Base-by-base conservation (phyloP, 1,284 basidiomycete genomes). In the Cystobasidium pallidum region DNA sequence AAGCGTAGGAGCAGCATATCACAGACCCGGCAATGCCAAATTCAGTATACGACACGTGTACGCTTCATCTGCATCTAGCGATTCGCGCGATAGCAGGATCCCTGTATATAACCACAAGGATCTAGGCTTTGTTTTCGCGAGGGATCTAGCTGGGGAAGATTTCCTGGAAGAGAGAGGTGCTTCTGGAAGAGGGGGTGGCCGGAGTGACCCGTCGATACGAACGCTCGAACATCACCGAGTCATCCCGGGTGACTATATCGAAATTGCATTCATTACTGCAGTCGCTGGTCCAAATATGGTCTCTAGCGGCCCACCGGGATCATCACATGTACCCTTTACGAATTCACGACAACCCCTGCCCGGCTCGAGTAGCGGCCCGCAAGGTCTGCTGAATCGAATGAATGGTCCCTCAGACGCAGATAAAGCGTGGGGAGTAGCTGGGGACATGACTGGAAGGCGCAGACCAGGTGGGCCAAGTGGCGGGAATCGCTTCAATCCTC, bases 241-340 rank as follows among this genome's bases (percentile, higher is more conserved):
- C 59, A 74, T 78, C 28, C 62, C 74, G 1, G 77, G 77, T 24
- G 77, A 78, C 66, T 75, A 67, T 21, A n/a, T 77, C 34, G 76
- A 76, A 54, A 58, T 78, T 17, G 76, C 75, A 0, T 74, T 52
- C 74, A 45, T 76, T 19, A 36, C 58, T 21, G 13, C 72, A 4
- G 19, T 55, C 21, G 36, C 57, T 39, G 3, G 57, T 13, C 34
- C 57, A 19, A 24, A 6, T 30, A 11, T 52, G 13, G 36, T 58
- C 11, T 30, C 67, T 47, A 19, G 28, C 45, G 30, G 28, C 41
- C 39, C 57, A 26, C 58, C 67, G n/a, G 21, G 36, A 2, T 43
- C 36, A 13, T 45, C 51, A 4, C 26, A 36, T 47, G 26, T 45
- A 30, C 39, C 39, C 15, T 41, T 15, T 26, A 21, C 15, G 26